These are phyloP conservation scores for Puccinia novopanici DNA, from an alignment of 1,284 basidiomycete species.

Conservation along the genomic window DNA sequence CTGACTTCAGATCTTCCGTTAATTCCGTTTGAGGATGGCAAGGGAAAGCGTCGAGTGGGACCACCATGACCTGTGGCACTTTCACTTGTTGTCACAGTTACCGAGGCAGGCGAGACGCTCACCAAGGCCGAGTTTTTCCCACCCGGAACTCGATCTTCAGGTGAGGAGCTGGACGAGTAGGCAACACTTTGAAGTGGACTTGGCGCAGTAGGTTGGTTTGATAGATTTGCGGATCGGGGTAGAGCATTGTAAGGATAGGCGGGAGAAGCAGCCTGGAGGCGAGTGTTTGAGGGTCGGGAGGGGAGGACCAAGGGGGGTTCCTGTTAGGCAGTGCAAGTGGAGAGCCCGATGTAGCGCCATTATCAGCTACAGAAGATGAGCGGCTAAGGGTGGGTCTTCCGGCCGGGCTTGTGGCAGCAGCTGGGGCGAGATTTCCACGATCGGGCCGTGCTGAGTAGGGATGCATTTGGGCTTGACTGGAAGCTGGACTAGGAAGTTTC, in stretches of 20 bases:
- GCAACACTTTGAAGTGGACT: slow-evolving; percentile 44
- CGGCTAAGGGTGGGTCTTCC: slow-evolving; percentile 31
- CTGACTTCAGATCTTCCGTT: slow-evolving; percentile 26
- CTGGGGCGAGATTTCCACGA: background rate
- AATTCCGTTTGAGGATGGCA: slow-evolving; percentile 31
- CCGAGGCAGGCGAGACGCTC: slow-evolving; percentile 36
- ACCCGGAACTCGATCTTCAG: slow-evolving; percentile 18
- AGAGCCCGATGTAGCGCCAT: slow-evolving; percentile 3
- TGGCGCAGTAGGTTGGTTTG: slow-evolving; percentile 43
- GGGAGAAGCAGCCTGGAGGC: slow-evolving; percentile 16
- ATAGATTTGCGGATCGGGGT: slow-evolving; percentile 22
- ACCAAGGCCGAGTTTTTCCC: slow-evolving; percentile 7
- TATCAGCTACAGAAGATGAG: slow-evolving; percentile 38
- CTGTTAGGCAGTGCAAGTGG: slow-evolving; percentile 13
- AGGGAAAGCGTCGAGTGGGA: background rate
- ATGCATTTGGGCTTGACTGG: background rate
- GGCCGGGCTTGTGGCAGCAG: slow-evolving; percentile 16
- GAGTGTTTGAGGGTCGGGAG: slow-evolving; percentile 17
- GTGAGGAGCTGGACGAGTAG: slow-evolving; percentile 48
- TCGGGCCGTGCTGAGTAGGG: background rate
- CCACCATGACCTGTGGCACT: background rate
- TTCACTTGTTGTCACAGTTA: background rate
- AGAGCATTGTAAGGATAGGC: slow-evolving; percentile 27
- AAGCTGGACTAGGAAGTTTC: slow-evolving; percentile 38
- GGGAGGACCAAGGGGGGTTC: slow-evolving; percentile 30